Evolutionary conservation across 306 rosid species (phyloP), one percentile per base, ranked within the genome.

Genomic region (Lotus japonicus): DNA sequence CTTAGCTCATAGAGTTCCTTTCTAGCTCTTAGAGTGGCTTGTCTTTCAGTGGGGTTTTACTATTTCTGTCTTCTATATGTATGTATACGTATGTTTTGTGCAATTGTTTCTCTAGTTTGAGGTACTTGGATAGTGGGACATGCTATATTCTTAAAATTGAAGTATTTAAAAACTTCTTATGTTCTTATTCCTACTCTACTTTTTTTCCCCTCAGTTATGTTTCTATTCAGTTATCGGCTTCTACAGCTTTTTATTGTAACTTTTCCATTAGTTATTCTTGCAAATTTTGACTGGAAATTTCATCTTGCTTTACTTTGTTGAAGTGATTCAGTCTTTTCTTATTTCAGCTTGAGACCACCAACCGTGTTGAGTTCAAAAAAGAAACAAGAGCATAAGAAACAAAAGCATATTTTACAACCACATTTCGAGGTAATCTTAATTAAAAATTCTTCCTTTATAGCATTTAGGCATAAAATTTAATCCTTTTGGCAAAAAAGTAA

Each of bases 271-370:
- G n/a, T n/a, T 64, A 28, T 46, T 55, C 16, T 51, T 51, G 41
- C 33, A 35, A 58, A 45, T 60, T 66, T 56, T 65, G 43, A 42
- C 46, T 50, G 52, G 28, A 49, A 11, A 38, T 70, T 54, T 10
- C 56, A 70, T 70, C 62, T 44, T 58, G 35, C 26, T n/a, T 69
- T 46, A 68, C 44, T 17, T 41, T 55, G 28, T 41, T 57, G 44
- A 56, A 65, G 63, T 46, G 77, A 61, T 17, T 66, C 64, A 33
- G 16, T 49, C 48, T 46, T 70, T 63, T 58, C 66, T 49, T 64
- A 57, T 83, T 70, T 78, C 73, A 92, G 98, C 75, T 81, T 94
- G 83, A 86, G 81, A 74, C 80, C 86, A 55, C 72, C 88, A 23
- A 59, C 73, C 13, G 5, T 38, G 0, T 42, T 57, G 46, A 52